phyloP scores from a whole-genome alignment of 192 early-diverging fungal species.

The Funneliformis mosseae region DNA sequence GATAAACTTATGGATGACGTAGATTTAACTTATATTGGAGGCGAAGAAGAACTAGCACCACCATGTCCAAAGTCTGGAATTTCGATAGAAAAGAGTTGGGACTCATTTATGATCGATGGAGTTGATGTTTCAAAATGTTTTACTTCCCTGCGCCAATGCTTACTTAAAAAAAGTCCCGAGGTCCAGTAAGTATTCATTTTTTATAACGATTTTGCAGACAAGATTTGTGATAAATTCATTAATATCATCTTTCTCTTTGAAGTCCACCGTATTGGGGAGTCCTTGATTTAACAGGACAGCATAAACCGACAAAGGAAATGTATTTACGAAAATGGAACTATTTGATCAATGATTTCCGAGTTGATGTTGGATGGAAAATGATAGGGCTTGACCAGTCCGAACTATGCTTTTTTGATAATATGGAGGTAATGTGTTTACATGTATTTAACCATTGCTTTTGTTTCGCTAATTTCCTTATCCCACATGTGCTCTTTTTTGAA shows the following conservation, averaged over 20 bases:
- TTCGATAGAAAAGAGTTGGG: background rate
- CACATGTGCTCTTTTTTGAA: background rate
- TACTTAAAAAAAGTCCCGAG: conserved; percentile 3
- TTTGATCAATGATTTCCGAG: conserved; percentile 3
- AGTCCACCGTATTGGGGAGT: conserved; percentile 22
- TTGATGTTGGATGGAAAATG: conserved; percentile 9
- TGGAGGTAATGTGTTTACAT: conserved; percentile 3
- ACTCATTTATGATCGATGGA: conserved; percentile 1
- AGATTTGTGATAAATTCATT: background rate
- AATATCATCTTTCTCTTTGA: conserved; percentile 23
- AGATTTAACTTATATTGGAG: conserved; percentile 14
- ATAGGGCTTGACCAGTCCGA: conserved; percentile 4
- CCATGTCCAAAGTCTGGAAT: background rate
- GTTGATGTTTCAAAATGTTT: conserved; percentile 18
- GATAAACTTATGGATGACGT: background rate
- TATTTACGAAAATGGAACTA: conserved; percentile 2
- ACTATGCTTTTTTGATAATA: conserved; percentile 27
- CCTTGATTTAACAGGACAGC: conserved; percentile 16
- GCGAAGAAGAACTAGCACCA: conserved; percentile 1
- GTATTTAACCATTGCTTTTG: conserved; percentile 27
- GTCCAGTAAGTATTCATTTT: conserved; percentile 24
- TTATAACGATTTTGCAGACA: background rate
- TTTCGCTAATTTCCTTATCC: conserved; percentile 11
- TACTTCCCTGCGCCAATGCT: background rate
- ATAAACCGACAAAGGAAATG: conserved; percentile 24